Evolutionary conservation across 257 asterid genomes (phyloP), one percentile per base, ranked within the genome.

Genomic region (Paulownia fortunei): DNA sequence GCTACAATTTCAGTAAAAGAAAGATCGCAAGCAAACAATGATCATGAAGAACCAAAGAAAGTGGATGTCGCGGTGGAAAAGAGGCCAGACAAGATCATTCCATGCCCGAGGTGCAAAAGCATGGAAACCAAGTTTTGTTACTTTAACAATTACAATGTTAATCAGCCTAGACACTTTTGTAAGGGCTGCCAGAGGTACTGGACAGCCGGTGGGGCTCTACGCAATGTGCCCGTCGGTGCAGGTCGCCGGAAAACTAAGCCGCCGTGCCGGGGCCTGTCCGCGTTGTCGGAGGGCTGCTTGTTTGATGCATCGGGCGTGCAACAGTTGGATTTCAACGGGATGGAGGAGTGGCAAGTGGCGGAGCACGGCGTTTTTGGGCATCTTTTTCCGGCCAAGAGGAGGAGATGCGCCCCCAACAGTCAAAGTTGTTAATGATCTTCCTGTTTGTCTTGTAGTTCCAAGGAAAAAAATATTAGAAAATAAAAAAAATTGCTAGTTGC

Each of bases 121-220:
- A 92, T 88, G 97, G 98, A 94, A 19, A 94, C 98, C 6, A 94
- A 94, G 62, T 94, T 94, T 42, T 94, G 98, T 79, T 94, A 94
- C 86, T 94, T 94, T 86, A 94, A 94, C 87, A 94, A 94, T 44
- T 94, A 94, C 88, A 94, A 94, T 66, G 98, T 94, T 69, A 94
- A 94, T 72, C 98, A 94, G 83, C 98, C 98, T 2, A 73, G 98
- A 46, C 97, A 94, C 91, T 94, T 91, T 41, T 94, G 97, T 55
- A 91, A 90, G 80, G 94, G 89, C 41, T 94, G 98, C 74, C 97
- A 92, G 63, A 79, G 98, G 69, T 94, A 94, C 77, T 94, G 98
- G 98, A 94, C 98, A 0, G 97, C 97, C 72, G 98, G 97, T 0
- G 98, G 98, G 0, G 97, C 97, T 36, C 92, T 94, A 24, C 87